Base-by-base conservation (phyloP, 2,329 filamentous ascomycete species). In the Monilinia vaccinii-corymbosi region DNA sequence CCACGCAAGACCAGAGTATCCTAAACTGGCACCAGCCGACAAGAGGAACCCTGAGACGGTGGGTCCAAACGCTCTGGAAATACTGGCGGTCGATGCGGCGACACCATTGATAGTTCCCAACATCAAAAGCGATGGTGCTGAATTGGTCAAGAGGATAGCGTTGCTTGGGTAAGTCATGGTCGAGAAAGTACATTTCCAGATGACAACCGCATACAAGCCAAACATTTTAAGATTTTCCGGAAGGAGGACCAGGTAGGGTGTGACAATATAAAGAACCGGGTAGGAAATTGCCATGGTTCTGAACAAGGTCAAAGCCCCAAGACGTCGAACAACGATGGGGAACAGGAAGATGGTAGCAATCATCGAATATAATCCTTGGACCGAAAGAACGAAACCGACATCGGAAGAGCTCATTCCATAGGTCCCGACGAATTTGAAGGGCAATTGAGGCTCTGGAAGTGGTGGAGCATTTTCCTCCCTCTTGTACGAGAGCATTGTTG, bases 91-190 rank as follows among this genome's bases (percentile, higher is more conserved):
- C 2, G 92, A 96, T 34, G 91, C 91, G 0, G 92, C 92, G 14
- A 92, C 87, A 21, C 94, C 94, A 69, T 97, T 97, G 73, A 99
- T 88, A 0, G 89, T 92, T 3, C 94, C 94, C 1, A 97, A 83
- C 1, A 95, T 88, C 53, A 89, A 82, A 60, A 88, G 87, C 9
- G 87, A 92, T 0, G 91, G 90, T 0, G 92, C 89, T 18, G 91
- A 87, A 73, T 97, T 96, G 62, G 91, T 89, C 34, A 96, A 81
- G 60, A 99, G 83, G 61, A 97, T 95, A 13, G 88, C 87, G 66
- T 92, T 91, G 68, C 88, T 89, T 13, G 94, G 94, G 73, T 96
- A 97, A 0, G 92, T 87, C 74, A 97, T 86, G 49, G 91, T 92
- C 67, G 93, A 86, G 68, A 94, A 91, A 0, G 91, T 95, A 71